Conservation (phyloP, 1,284 basidiomycete species). For the Clitocybe nebularis region DNA sequence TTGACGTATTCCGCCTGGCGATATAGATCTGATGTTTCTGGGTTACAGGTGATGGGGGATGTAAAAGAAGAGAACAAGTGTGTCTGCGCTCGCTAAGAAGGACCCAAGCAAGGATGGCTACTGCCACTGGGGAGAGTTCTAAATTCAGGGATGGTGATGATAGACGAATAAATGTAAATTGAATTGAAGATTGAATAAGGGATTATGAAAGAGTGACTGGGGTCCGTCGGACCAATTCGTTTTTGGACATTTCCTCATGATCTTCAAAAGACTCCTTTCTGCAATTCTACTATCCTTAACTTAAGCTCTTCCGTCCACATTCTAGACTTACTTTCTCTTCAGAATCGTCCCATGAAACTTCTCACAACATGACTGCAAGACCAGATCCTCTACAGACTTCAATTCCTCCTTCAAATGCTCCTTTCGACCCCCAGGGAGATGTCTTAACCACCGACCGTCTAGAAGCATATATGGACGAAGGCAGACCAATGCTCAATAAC, state of each 20-base stretch:
- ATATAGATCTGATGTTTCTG: constrained; percentile 6
- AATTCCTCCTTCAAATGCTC: constrained; percentile 10
- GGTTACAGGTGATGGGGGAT: constrained; percentile 56
- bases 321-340: constrained; percentile 13
- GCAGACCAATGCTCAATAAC: constrained; percentile 68
- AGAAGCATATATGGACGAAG: constrained; percentile 31
- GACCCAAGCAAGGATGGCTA: no score
- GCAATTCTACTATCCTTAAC: constrained; percentile 9
- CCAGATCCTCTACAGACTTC: constrained; percentile 5
- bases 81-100: constrained; percentile 41
- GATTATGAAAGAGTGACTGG: constrained; percentile 22
- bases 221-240: constrained; percentile 18
- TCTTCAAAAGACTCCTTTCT: constrained; percentile 24
- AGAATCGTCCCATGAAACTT: constrained; percentile 18
- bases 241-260: constrained; percentile 21
- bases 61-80: constrained; percentile 71
- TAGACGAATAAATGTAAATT: constrained; percentile 5
- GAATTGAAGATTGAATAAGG: constrained; percentile 3
- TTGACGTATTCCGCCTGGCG: constrained; percentile 14
- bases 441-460: constrained; percentile 62
- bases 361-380: constrained; percentile 17
- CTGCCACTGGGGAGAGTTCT: constrained; percentile 5
- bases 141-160: constrained; percentile 5
- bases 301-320: constrained; percentile 7
- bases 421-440: constrained; percentile 42